Conservation (phyloP, 1,139 yeast species). For the Debaryomyces subglobosus region DNA sequence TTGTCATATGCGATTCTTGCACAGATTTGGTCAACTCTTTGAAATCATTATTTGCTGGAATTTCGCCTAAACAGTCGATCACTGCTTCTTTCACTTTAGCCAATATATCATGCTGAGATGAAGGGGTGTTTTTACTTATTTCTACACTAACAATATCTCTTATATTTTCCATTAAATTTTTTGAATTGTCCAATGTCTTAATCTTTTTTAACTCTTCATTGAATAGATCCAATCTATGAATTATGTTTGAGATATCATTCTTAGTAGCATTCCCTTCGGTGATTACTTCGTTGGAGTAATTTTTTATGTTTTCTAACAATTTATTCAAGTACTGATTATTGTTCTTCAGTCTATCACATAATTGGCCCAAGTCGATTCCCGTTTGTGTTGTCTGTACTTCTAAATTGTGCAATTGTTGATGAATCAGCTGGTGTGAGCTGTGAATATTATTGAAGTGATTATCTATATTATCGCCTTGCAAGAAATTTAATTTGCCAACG, state of each 20-base stretch:
- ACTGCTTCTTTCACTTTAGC: neutral
- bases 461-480: slow-evolving; percentile 35
- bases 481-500: slow-evolving; percentile 30
- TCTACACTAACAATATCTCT: neutral
- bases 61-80: neutral
- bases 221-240: slow-evolving; percentile 20
- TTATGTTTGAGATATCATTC: slow-evolving; percentile 30
- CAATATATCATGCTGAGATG: neutral
- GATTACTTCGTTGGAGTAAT: slow-evolving; percentile 37
- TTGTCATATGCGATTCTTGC: neutral
- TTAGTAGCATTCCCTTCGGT: slow-evolving; percentile 44
- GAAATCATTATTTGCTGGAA: neutral
- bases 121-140: neutral
- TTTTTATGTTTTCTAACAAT: slow-evolving; percentile 36
- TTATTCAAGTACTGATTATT: slow-evolving; percentile 43
- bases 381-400: slow-evolving; percentile 42
- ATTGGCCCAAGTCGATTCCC: slow-evolving; percentile 38
- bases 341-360: slow-evolving; percentile 45
- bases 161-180: neutral
- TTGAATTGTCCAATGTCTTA: neutral
- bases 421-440: slow-evolving; percentile 30
- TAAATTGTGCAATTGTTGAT: slow-evolving; percentile 32
- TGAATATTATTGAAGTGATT: slow-evolving; percentile 35
- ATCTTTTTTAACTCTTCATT: slow-evolving; percentile 4
- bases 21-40: neutral